Percentiles rank a stretch among this genome's conserved stretches.
Conservation (phyloP, 176 grass and related monocot genomes). For the Juncus inflexus region DNA sequence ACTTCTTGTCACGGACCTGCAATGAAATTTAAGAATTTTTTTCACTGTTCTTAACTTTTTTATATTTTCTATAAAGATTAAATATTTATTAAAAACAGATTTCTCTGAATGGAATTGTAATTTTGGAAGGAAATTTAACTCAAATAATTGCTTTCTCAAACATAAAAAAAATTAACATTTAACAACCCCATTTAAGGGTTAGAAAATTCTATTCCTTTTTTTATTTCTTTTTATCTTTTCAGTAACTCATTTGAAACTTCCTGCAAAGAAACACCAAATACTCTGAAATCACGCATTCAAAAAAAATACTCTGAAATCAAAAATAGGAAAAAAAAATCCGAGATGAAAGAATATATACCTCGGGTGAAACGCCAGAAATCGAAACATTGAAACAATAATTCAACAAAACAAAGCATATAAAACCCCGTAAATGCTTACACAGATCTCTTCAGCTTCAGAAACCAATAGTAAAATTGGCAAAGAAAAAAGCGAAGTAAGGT, state of each 20-base stretch:
- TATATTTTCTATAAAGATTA: too few species aligned
- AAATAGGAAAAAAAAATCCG: background rate
- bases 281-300: background rate
- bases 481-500: background rate
- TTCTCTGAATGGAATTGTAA: background rate
- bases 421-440: background rate
- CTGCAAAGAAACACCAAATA: background rate
- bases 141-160: background rate
- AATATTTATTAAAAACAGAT: background rate
- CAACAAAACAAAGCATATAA: conserved; percentile 12
- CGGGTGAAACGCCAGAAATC: conserved; percentile 43
- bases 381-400: conserved; percentile 32
- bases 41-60: too few species aligned
- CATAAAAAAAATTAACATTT: background rate
- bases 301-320: background rate
- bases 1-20: conserved; percentile 51
- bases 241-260: background rate
- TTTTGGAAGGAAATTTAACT: background rate
- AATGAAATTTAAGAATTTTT: conserved; percentile 2
- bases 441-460: background rate
- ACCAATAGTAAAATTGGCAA: background rate
- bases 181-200: background rate
- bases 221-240: background rate
- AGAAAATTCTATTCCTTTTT: background rate
- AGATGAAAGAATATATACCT: conserved; percentile 29